Conservation (phyloP, 1,139 yeast genomes). For the Hanseniaspora uvarum region DNA sequence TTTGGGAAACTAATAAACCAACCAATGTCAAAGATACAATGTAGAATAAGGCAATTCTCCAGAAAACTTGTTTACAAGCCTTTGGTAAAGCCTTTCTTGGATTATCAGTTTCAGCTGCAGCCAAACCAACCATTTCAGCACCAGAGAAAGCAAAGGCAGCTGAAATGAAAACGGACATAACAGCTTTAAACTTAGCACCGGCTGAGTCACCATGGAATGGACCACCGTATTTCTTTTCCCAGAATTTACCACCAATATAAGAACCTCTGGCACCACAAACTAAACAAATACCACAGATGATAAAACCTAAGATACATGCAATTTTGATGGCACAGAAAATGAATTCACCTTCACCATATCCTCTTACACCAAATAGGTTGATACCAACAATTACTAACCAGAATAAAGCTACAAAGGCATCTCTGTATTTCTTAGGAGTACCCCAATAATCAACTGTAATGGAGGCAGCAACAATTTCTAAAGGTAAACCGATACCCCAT, state of each 20-base stretch:
- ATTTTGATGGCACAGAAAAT: slow-evolving; percentile 51
- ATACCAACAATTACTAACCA: slow-evolving; percentile 46
- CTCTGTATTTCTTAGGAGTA: slow-evolving; percentile 35
- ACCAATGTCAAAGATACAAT: slow-evolving; percentile 50
- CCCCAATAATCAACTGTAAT: slow-evolving; percentile 61
- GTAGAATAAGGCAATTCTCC: slow-evolving; percentile 63
- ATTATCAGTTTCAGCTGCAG: slow-evolving; percentile 76
- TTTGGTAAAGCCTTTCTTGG: slow-evolving; percentile 62
- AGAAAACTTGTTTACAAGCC: slow-evolving; percentile 68
- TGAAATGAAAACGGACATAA: slow-evolving; percentile 42
- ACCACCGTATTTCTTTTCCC: slow-evolving; percentile 49
- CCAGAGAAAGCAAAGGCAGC: slow-evolving; percentile 50
- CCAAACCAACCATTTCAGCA: slow-evolving; percentile 70
- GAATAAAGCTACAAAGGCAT: slow-evolving; percentile 58
- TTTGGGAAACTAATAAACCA: slow-evolving; percentile 61
- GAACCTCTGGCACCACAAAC: slow-evolving; percentile 66
- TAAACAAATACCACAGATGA: slow-evolving; percentile 57
- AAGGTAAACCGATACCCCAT: slow-evolving; percentile 60
- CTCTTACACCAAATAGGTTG: slow-evolving; percentile 49
- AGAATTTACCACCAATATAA: slow-evolving; percentile 49
- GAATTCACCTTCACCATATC: slow-evolving; percentile 62
- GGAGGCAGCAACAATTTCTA: slow-evolving; percentile 64
- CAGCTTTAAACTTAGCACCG: slow-evolving; percentile 44
- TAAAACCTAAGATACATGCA: slow-evolving; percentile 54
- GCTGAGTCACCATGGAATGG: slow-evolving; percentile 49